Percentiles rank a stretch among this genome's conserved stretches.
Evolutionary conservation across 768 basidiomycete species (phyloP).

Genomic region (Lanmaoa pseudosensibilis): DNA sequence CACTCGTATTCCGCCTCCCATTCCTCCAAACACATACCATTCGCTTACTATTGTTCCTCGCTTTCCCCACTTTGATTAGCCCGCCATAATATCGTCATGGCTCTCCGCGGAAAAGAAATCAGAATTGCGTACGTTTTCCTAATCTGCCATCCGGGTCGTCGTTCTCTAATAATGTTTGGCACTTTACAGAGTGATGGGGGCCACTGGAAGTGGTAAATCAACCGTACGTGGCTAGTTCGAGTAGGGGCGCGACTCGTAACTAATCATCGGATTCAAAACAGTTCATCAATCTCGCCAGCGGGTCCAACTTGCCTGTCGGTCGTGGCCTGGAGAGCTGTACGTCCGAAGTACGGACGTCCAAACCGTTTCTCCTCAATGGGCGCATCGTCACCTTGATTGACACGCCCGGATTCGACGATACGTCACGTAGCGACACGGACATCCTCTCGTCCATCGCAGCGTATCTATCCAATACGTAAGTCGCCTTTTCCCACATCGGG

Average conservation of each 20-base stretch:
- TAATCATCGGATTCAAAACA: constrained; percentile 20
- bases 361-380: constrained; percentile 47
- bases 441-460: constrained; percentile 51
- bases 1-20: not conserved
- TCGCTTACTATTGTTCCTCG: not conserved
- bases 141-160: not conserved
- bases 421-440: constrained; percentile 47
- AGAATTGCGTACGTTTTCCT: constrained; percentile 31
- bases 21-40: not conserved
- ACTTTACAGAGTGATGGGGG: constrained; percentile 33
- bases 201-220: constrained; percentile 39
- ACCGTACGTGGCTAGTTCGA: constrained; percentile 23
- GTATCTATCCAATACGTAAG: constrained; percentile 36
- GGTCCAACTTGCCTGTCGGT: constrained; percentile 47
- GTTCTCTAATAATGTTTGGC: constrained; percentile 4
- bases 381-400: constrained; percentile 50
- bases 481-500: not conserved
- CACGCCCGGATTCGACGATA: constrained; percentile 64
- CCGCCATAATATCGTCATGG: constrained; percentile 19
- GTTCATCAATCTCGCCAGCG: constrained; percentile 58
- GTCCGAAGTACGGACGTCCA: constrained; percentile 41
- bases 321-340: constrained; percentile 52
- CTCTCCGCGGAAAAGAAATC: constrained; percentile 30
- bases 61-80: not conserved
- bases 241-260: not conserved